Conservation (phyloP, 2,329 filamentous ascomycete species). For the Grosmannia huntii region DNA sequence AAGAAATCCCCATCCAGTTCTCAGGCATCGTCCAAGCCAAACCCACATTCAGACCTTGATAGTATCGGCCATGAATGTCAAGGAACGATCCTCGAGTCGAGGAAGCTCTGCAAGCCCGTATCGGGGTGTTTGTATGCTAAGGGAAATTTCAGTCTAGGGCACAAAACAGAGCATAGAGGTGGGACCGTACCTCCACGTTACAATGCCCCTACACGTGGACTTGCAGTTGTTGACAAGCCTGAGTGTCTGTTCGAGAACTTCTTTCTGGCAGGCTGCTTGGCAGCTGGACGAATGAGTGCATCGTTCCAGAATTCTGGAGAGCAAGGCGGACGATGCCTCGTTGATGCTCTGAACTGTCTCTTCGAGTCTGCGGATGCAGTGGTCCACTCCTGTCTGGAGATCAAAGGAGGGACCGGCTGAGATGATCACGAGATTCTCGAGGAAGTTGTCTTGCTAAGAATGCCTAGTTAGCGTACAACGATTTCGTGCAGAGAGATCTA, state of each 20-base stretch:
- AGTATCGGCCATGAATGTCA: not conserved
- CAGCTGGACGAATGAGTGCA: not conserved
- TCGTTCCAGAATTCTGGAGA: not conserved
- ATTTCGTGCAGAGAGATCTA: not conserved
- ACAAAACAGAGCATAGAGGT: not conserved
- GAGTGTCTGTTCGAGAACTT: not conserved
- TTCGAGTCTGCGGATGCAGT: not conserved
- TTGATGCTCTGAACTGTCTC: not conserved
- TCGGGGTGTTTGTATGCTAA: not conserved
- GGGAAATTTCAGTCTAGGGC: not conserved
- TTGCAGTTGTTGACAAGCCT: not conserved
- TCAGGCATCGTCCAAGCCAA: too few relatives aligned
- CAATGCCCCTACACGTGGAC: not conserved
- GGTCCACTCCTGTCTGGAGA: not conserved
- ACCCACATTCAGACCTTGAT: not conserved
- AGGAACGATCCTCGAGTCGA: not conserved
- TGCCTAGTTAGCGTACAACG: not conserved
- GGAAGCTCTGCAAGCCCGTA: not conserved
- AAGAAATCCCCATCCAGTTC: too few relatives aligned
- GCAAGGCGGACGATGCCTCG: not conserved
- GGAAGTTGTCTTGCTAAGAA: not conserved
- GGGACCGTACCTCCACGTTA: not conserved
- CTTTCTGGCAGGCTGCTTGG: not conserved
- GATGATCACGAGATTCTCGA: not conserved
- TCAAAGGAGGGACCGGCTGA: not conserved